These are phyloP conservation scores for Hibiscus tridactylites DNA, from an alignment of 345 rosid species.

Conservation along the genomic window DNA sequence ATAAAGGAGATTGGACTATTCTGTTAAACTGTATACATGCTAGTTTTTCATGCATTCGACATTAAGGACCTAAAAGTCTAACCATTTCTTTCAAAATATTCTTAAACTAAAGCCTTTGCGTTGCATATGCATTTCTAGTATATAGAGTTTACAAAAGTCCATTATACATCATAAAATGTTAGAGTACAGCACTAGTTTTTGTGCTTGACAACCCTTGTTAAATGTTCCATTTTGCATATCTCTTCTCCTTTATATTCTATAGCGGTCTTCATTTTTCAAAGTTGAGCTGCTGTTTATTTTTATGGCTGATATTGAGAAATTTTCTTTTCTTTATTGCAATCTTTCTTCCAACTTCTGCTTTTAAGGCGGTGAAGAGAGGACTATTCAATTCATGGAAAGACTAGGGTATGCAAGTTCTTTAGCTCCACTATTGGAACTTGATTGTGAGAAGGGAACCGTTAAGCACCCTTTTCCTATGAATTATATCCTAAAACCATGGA, in stretches of 20 bases:
- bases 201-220: not conserved
- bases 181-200: not conserved
- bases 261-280: not conserved
- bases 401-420: slow-evolving; percentile 56
- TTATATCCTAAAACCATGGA: slow-evolving; percentile 70
- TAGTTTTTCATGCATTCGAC: not conserved
- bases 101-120: not conserved
- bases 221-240: not conserved
- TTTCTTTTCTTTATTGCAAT: not conserved
- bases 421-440: slow-evolving; percentile 57
- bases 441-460: slow-evolving; percentile 52
- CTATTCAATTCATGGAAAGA: slow-evolving; percentile 89
- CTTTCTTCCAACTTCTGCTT: not conserved
- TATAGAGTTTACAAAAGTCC: not conserved
- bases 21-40: not conserved
- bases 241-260: not conserved
- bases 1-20: not conserved
- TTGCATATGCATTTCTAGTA: not conserved
- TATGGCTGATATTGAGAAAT: not conserved
- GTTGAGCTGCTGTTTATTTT: not conserved
- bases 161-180: not conserved
- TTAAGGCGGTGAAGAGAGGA: slow-evolving; percentile 87
- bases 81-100: not conserved
- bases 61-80: not conserved
- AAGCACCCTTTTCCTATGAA: slow-evolving; percentile 94